Base-by-base conservation (phyloP, 345 rosid species). In the Salix koriyanagi region DNA sequence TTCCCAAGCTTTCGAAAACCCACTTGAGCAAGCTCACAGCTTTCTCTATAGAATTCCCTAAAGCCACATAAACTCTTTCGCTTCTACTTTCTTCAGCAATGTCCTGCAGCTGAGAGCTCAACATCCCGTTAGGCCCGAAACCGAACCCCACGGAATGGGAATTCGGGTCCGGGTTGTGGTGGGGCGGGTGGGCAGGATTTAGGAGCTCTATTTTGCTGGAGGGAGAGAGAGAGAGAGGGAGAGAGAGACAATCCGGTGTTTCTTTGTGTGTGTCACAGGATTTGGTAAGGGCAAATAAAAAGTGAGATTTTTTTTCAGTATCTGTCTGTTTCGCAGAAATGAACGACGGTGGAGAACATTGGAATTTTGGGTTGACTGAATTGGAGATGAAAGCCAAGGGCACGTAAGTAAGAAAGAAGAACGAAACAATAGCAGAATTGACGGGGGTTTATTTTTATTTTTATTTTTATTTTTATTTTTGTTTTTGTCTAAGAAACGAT, bases 61-160 rank as follows among this genome's bases (percentile, higher is more conserved):
- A 87, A 25, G 92, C 91, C 66, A 91, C 91, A 69, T 85, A 87
- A 58, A 92, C 87, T 67, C 72, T 84, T n/a, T 81, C 88, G 32
- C 36, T 15, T 21, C 50, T 19, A 37, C 41, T 76, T 36, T 81
- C 89, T 73, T 85, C 86, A 25, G 39, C 79, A 69, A 82, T 83
- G 76, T 81, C 85, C 30, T 82, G 72, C 74, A 75, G 68, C 42
- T 23, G 84, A 37, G 80, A 25, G 42, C 30, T 46, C 67, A 19
- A 25, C 61, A 71, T 11, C 71, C 67, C 72, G 67, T 60, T 75
- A 34, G 54, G 28, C 50, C 76, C 70, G 44, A 32, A 26, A 19
- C 13, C 54, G 75, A 77, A 74, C 21, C 66, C 64, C 58, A 48
- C 79, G 18, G 73, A 61, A 78, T 78, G 71, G 39, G 73, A 65